Conservation (phyloP, 2,329 filamentous ascomycete species). For the Penicillium crustosum region DNA sequence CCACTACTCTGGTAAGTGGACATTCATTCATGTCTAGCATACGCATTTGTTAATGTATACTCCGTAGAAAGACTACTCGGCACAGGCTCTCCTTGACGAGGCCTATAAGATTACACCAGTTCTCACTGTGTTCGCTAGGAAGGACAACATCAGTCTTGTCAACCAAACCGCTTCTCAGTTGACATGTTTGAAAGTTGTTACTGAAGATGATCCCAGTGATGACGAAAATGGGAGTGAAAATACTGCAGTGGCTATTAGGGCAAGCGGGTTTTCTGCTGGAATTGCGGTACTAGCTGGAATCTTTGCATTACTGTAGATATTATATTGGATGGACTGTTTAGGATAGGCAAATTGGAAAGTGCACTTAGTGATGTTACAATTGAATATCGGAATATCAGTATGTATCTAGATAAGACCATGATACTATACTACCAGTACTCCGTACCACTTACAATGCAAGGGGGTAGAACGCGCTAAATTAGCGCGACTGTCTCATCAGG, state of each 20-base stretch:
- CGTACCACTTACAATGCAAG: background rate
- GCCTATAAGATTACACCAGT: slow-evolving; percentile 1
- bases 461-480: background rate
- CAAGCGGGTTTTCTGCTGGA: background rate
- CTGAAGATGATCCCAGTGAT: background rate
- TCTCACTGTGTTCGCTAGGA: background rate
- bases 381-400: background rate
- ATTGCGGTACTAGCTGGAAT: background rate
- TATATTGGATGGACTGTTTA: background rate
- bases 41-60: background rate
- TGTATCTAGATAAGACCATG: background rate
- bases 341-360: background rate
- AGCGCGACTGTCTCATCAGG: background rate
- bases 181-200: background rate
- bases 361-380: too few species aligned
- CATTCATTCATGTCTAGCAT: background rate
- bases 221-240: background rate
- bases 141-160: background rate
- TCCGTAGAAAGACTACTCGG: background rate
- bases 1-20: background rate
- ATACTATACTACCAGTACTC: background rate
- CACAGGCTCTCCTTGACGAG: background rate
- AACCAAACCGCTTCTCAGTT: background rate
- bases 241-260: background rate
- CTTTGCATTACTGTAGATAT: background rate